Evolutionary conservation across 139 green algal genomes (phyloP), one percentile per base, ranked within the genome.

Genomic region (Picochlorum sp.): DNA sequence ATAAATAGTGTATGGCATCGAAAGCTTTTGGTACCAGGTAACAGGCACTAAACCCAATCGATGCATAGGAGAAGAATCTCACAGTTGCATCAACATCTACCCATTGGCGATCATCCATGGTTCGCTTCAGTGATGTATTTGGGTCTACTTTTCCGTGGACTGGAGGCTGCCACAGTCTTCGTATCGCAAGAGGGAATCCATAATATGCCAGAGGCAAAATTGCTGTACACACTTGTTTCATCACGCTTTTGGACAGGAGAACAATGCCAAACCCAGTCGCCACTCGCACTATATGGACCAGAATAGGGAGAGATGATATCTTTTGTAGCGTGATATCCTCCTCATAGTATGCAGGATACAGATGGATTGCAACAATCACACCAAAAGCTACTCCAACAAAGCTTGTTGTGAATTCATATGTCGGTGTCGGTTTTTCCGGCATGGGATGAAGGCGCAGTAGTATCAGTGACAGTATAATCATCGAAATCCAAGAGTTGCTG

Each of bases 111-210:
- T 54, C 1, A 10, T 57, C n/a, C 28, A 65, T 62, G 5, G 68
- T 41, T 13, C 73, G 76, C 47, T 78, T 58, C 3, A 28, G 13
- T 23, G 60, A 26, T 55, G 15, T 28, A 4, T 26, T 57, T 66
- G n/a, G 14, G 2, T 15, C 15, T 45, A 24, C 49, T n/a, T 20
- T n/a, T 15, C 67, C 59, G 47, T 78, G 68, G 18, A 83, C 26
- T 16, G 76, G 76, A 2, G 76, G 76, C 60, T 83, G 76, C 76
- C 74, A 82, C 20, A 77, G 49, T 13, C 30, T 49, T 41, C 76
- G 74, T 20, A 81, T n/a, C 21, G 24, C 4, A 14, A 74, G 15
- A 8, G 76, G 76, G 6, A 83, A 67, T 23, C 67, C 41, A 16
- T 41, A 16, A 45, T 83, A 83, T 21, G 74, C 18, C 3, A 62